Evolutionary conservation across 129 eudicot species (phyloP).

Genomic region (Scalesia atractyloides): DNA sequence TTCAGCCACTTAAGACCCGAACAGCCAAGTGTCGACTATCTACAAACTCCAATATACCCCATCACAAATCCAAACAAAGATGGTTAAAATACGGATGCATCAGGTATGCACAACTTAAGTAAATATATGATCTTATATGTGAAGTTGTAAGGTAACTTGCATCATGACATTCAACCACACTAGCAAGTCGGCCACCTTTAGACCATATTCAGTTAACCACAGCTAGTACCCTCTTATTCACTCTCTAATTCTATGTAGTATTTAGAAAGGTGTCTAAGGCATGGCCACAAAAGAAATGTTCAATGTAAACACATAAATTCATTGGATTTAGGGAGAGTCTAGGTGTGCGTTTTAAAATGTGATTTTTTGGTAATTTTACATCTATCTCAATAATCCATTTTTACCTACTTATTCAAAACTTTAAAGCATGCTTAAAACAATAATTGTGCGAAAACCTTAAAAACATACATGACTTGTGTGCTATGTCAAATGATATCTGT

Average conservation of each 20-base stretch:
- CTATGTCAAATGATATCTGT: too few species aligned
- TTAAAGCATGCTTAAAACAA: too few species aligned
- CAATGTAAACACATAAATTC: constrained; percentile 10
- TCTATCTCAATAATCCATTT: too few species aligned
- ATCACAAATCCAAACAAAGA: constrained; percentile 83
- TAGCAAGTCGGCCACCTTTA: constrained; percentile 75
- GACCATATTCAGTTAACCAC: constrained; percentile 83
- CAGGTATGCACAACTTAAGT: constrained; percentile 88
- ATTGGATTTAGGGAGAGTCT: too few species aligned
- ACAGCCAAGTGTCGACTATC: constrained; percentile 82
- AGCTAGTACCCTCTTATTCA: constrained; percentile 70
- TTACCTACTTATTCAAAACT: too few species aligned
- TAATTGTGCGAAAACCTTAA: too few species aligned
- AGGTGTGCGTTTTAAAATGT: too few species aligned
- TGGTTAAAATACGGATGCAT: constrained; percentile 93
- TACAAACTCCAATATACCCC: constrained; percentile 87
- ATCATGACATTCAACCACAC: constrained; percentile 84
- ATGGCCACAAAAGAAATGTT: constrained; percentile 34
- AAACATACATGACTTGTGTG: too few species aligned
- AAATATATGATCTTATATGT: constrained; percentile 68
- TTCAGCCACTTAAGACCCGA: constrained; percentile 86
- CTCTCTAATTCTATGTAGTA: constrained; percentile 94
- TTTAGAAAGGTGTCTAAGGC: constrained; percentile 90
- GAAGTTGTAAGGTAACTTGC: constrained; percentile 48
- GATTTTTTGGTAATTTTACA: too few species aligned